Conservation (phyloP, 2,329 filamentous ascomycete genomes). For the Leptographium wingfieldii region DNA sequence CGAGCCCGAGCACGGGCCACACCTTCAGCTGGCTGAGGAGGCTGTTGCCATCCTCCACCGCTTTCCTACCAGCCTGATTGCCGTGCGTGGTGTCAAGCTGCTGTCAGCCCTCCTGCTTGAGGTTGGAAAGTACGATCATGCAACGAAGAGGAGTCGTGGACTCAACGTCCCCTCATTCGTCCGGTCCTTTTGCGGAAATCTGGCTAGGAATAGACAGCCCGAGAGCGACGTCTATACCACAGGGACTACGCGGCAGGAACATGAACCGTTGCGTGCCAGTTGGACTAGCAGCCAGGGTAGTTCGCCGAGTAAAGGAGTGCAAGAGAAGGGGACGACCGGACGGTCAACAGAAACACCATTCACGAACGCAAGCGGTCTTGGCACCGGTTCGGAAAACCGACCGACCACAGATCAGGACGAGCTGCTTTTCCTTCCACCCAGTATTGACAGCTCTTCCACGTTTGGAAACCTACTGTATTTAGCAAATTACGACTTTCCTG, state of each 20-base stretch:
- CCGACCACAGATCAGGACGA: background rate
- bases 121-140: background rate
- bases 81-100: conserved; percentile 23
- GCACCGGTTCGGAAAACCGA: background rate
- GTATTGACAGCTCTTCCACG: conserved; percentile 6
- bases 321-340: too few species aligned
- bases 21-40: conserved; percentile 19
- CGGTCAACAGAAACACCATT: background rate
- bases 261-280: background rate
- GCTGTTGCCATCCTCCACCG: conserved; percentile 19
- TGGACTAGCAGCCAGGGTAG: background rate
- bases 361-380: background rate
- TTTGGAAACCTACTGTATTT: conserved; percentile 16
- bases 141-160: conserved; percentile 3
- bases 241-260: background rate
- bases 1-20: conserved; percentile 18
- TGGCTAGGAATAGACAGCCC: background rate
- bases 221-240: background rate
- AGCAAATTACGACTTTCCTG: conserved; percentile 14
- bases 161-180: conserved; percentile 19
- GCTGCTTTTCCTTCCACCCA: conserved; percentile 9
- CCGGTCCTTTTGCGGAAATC: conserved; percentile 15
- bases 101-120: conserved; percentile 20
- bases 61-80: conserved; percentile 25
- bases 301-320: background rate